Base-by-base conservation (phyloP, 2,329 filamentous ascomycete genomes). In the Gyromitra esculenta region DNA sequence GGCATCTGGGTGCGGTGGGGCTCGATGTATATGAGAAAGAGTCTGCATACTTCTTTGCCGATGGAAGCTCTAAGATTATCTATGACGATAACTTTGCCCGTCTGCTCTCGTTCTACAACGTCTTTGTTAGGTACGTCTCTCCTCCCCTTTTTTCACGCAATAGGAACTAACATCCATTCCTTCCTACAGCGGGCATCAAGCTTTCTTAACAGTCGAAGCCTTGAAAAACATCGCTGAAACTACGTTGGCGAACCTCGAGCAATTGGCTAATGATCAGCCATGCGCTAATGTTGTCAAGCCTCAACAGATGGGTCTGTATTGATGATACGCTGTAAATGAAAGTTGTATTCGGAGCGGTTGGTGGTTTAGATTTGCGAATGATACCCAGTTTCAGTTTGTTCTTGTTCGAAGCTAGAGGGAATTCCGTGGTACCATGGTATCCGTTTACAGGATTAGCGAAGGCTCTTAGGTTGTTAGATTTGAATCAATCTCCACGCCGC, bases 11-110 rank as follows among this genome's bases (percentile, higher is more conserved):
- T 6, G 89, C 88, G 0, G 84, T 91, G 39, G 90, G 89, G 0
- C 84, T 92, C 50, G 90, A 92, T 81, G 90, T 92, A 15, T 92
- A 91, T 82, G 90, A 92, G 81, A 87, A 86, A 54, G 90, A 92
- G 82, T 85, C 86, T n/a, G 82, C 84, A 50, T 83, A 91, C 45
- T 91, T 91, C 81, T 91, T 91, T 82, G 86, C 88, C 79, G 89
- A 91, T 79, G 88, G 90, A 80, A 90, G 88, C 4, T 86, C 85
- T 13, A 86, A 89, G 77, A 89, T 91, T 79, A 90, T 91, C 78
- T 85, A 91, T 63, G 90, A 92, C 80, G 89, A 91, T 79, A 85
- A 87, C 72, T 84, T 92, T 57, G 90, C 89, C 86, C 86, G 90
- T 4, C 83, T 92, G 77, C 88, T 90, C 83, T 91, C 89, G 0